A percentile compares a stretch with the other conserved stretches of the same genome.
Evolutionary conservation across 2,329 filamentous ascomycete genomes (phyloP).

Genomic region (Phialophora verrucosa): DNA sequence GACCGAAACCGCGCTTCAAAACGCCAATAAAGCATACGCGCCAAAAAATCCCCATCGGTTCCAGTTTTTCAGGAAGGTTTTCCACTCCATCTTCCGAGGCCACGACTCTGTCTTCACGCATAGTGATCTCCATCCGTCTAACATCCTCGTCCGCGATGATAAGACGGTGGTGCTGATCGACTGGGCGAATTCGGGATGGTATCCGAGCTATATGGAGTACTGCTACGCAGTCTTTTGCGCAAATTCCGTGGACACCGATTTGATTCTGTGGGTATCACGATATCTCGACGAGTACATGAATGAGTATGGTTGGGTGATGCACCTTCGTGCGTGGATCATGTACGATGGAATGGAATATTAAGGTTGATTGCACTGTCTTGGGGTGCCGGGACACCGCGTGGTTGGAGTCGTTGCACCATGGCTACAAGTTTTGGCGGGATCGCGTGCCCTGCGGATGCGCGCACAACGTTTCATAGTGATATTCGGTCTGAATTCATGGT

Average conservation of each 20-base stretch:
- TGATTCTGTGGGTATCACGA: neutral
- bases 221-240: neutral
- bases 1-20: neutral
- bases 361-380: too few relatives aligned
- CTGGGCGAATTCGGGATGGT: slow-evolving; percentile 1
- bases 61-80: neutral
- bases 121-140: slow-evolving; percentile 3
- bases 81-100: slow-evolving; percentile 6
- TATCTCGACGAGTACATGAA: neutral
- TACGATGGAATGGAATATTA: too few relatives aligned
- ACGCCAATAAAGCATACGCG: neutral
- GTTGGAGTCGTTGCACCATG: too few relatives aligned
- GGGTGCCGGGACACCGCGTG: too few relatives aligned
- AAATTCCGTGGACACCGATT: neutral
- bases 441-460: too few relatives aligned
- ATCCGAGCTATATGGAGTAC: slow-evolving; percentile 10
- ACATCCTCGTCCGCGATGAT: slow-evolving; percentile 9
- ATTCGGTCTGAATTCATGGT: too few relatives aligned
- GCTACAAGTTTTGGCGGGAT: too few relatives aligned
- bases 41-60: neutral
- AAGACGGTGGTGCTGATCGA: slow-evolving; percentile 11
- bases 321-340: neutral
- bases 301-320: slow-evolving; percentile 1
- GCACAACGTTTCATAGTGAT: too few relatives aligned
- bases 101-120: slow-evolving; percentile 13